Base-by-base conservation (phyloP, 495 filamentous ascomycete species). In the Articulospora tetracladia region DNA sequence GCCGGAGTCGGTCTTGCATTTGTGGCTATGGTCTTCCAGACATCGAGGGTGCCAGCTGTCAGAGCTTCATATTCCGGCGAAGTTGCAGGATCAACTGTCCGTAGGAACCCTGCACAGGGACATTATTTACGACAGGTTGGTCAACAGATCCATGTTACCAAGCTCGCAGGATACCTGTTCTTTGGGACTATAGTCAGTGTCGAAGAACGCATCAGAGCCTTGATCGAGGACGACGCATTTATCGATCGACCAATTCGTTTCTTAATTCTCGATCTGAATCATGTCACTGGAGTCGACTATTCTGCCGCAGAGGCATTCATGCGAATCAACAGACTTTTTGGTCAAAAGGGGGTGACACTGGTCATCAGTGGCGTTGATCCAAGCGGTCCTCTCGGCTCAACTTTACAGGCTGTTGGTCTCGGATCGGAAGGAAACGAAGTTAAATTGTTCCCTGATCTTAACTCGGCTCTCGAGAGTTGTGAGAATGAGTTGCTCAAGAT, bases 141-240 rank as follows among this genome's bases (percentile, higher is more conserved):
- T 1, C 79, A 81, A 32, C 94, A 98, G 68, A 93, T 92, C 36
- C 84, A 90, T 39, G 84, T 98, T 55, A 89, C 92, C 61, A 98
- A 97, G 72, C 81, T 98, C 25, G 86, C 88, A 13, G 93, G 94
- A 1, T 97, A 91, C 63, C 81, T 98, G 8, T 98, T 98, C 76
- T 98, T 98, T 65, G 94, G 94, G 6, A 97, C 93, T 0, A 97
- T 98, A 55, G 92, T 97, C 27, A 88, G 87, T 30, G 92, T 98
- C 2, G 94, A 98, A 72, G 88, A 89, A 56, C 87, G 87, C 55
- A 90, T 97, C 67, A 82, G 92, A 22, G 83, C 77, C 1, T 74
- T 97, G 52, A 87, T 98, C 28, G 83, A 91, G 41, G 91, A 94
- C 22, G 86, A 96, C 50, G 81, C 85, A 1, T 97, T 96, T 71